phyloP scores from a whole-genome alignment of 495 filamentous ascomycete species.

The Aspergillus ellipticus region DNA sequence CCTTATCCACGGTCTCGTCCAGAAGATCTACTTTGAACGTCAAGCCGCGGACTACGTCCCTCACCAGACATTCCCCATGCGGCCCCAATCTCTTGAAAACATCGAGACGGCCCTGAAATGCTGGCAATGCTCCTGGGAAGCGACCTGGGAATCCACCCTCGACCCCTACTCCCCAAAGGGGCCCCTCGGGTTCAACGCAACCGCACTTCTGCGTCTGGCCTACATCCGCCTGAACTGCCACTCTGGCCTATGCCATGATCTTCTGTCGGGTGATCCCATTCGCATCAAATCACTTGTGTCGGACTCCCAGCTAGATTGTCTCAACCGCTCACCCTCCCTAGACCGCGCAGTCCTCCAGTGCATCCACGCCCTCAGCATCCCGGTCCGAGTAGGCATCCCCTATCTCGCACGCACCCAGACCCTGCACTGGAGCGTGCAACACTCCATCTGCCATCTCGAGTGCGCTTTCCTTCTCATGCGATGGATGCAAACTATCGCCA shows the following conservation, averaged over 20 bases:
- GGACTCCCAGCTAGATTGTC: slow-evolving; percentile 7
- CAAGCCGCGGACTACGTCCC: slow-evolving; percentile 12
- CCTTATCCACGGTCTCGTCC: slow-evolving; percentile 31
- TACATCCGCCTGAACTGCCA: slow-evolving; percentile 34
- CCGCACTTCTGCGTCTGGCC: slow-evolving; percentile 35
- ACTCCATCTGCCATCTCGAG: slow-evolving; percentile 18
- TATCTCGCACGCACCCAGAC: slow-evolving; percentile 58
- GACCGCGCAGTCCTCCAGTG: slow-evolving; percentile 29
- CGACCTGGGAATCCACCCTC: slow-evolving; percentile 20
- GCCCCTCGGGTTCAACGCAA: slow-evolving; percentile 33
- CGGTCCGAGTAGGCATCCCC: slow-evolving; percentile 39
- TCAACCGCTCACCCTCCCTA: slow-evolving; percentile 10
- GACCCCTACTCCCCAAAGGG: slow-evolving; percentile 34
- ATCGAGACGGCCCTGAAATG: slow-evolving; percentile 38
- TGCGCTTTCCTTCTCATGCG: background rate
- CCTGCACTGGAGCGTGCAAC: slow-evolving; percentile 58
- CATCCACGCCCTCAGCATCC: slow-evolving; percentile 36
- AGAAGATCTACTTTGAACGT: slow-evolving; percentile 29
- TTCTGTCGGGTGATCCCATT: slow-evolving; percentile 29
- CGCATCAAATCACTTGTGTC: slow-evolving; percentile 11
- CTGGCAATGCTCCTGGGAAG: slow-evolving; percentile 29
- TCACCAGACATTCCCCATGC: slow-evolving; percentile 39
- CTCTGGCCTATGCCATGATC: slow-evolving; percentile 18
- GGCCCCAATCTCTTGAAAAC: background rate
- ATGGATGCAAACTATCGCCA: background rate